Percentiles rank a stretch among this genome's conserved stretches.
phyloP scores from a whole-genome alignment of 2,329 filamentous ascomycete species.

The Ascochyta fabae region DNA sequence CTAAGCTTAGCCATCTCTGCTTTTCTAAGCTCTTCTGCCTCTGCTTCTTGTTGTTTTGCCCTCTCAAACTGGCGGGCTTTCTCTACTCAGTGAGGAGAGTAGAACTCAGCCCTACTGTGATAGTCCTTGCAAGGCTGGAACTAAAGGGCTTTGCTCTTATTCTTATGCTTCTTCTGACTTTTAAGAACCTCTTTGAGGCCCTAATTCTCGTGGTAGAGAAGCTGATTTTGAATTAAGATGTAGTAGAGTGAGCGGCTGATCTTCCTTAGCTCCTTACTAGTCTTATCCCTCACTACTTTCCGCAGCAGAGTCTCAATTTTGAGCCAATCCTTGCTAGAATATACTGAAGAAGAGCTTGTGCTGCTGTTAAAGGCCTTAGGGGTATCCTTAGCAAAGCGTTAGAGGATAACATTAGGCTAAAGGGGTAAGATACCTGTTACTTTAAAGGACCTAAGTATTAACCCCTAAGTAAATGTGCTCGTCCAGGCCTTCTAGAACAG shows the following conservation, averaged over 20 bases:
- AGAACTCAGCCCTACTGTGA: background rate
- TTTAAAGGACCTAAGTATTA: slow-evolving; percentile 9
- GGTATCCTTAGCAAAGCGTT: background rate
- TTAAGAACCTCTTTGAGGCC: no score
- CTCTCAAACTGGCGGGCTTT: no score
- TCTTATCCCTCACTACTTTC: background rate
- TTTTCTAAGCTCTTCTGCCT: no score
- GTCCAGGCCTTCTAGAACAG: slow-evolving; percentile 17
- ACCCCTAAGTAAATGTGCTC: slow-evolving; percentile 3
- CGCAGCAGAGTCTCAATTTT: background rate
- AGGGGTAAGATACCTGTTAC: slow-evolving; percentile 11
- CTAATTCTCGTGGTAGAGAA: no score
- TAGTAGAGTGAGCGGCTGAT: background rate
- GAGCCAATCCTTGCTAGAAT: background rate
- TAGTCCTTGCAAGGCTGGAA: background rate
- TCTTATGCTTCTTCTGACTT: no score
- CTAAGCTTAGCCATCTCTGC: no score
- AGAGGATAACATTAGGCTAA: background rate
- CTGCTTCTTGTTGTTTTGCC: no score
- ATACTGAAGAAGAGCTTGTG: background rate
- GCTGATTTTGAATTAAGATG: no score
- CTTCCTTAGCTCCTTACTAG: background rate
- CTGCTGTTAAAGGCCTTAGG: background rate
- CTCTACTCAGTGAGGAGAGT: background rate
- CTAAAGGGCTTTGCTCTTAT: background rate